Percentiles rank a stretch among this genome's conserved stretches.
Evolutionary conservation across 768 basidiomycete genomes (phyloP).

Genomic region (Lentinus tigrinus): DNA sequence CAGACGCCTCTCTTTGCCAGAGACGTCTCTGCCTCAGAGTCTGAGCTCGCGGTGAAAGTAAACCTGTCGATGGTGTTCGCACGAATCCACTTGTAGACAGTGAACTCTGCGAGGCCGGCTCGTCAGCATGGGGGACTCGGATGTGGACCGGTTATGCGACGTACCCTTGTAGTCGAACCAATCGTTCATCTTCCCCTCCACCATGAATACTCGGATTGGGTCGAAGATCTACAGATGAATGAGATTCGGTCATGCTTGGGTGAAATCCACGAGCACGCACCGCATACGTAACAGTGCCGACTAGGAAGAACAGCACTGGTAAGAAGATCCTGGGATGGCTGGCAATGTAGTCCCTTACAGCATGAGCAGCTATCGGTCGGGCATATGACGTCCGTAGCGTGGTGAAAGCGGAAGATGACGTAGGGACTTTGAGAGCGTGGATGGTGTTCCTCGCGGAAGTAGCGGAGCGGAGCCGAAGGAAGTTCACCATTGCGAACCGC

Average conservation of each 20-base stretch:
- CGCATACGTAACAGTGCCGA: slow-evolving; percentile 89
- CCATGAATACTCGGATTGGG: slow-evolving; percentile 81
- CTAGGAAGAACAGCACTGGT: slow-evolving; percentile 77
- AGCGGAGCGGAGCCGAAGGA: slow-evolving; percentile 62
- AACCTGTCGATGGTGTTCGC: slow-evolving; percentile 56
- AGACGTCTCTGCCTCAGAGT: slow-evolving; percentile 14
- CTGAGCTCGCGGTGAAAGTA: slow-evolving; percentile 26
- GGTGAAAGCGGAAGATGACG: slow-evolving; percentile 34
- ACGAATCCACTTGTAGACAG: slow-evolving; percentile 75
- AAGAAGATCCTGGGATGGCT: slow-evolving; percentile 84
- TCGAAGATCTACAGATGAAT: slow-evolving; percentile 73
- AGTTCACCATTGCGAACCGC: slow-evolving; percentile 52
- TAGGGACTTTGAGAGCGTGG: slow-evolving; percentile 49
- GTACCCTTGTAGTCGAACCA: slow-evolving; percentile 81
- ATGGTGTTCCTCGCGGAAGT: slow-evolving; percentile 81
- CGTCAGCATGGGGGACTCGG: not conserved
- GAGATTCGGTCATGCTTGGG: not conserved
- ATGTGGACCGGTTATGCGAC: slow-evolving; percentile 8
- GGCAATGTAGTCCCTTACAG: slow-evolving; percentile 75
- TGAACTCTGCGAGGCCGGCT: slow-evolving; percentile 53
- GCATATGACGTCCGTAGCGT: slow-evolving; percentile 57
- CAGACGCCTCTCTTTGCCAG: slow-evolving; percentile 51
- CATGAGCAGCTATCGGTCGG: slow-evolving; percentile 63
- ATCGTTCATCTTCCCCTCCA: slow-evolving; percentile 77
- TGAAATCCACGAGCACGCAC: slow-evolving; percentile 40